A percentile compares a stretch with the other conserved stretches of the same genome.
phyloP scores from a whole-genome alignment of 2,329 filamentous ascomycete species.

The Fusarium sp. region DNA sequence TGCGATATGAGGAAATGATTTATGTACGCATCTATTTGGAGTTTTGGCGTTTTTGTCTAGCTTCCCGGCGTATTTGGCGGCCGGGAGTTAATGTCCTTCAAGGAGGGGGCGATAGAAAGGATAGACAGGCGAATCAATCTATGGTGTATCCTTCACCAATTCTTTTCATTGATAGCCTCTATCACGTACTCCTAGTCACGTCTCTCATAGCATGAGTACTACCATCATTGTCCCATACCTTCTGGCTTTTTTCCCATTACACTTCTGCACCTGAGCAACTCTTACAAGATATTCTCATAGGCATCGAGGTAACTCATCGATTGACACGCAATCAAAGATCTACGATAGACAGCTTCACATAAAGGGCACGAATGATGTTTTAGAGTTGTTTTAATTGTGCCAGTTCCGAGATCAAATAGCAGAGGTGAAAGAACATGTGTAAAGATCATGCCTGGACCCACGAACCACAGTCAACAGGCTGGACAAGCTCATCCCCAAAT shows the following conservation, averaged over 20 bases:
- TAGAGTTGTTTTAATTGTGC: background rate
- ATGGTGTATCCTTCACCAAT: background rate
- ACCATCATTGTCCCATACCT: background rate
- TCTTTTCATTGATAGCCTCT: background rate
- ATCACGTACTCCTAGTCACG: accelerated
- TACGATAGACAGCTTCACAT: background rate
- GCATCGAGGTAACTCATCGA: background rate
- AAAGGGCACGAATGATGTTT: background rate
- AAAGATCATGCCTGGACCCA: background rate
- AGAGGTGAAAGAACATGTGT: background rate
- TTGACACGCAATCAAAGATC: background rate
- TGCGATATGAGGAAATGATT: background rate
- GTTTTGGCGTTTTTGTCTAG: background rate
- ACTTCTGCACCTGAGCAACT: background rate
- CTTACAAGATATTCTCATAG: background rate
- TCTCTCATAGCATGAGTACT: accelerated
- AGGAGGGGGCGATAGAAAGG: background rate
- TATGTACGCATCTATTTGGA: background rate
- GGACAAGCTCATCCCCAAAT: background rate
- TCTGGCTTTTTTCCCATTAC: background rate
- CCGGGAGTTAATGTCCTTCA: background rate
- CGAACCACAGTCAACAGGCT: background rate
- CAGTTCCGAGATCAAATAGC: background rate
- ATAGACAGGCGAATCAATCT: background rate
- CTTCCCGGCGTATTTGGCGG: background rate